Evolutionary conservation across 2,329 filamentous ascomycete genomes (phyloP).

Genomic region (Aciculosporium take): DNA sequence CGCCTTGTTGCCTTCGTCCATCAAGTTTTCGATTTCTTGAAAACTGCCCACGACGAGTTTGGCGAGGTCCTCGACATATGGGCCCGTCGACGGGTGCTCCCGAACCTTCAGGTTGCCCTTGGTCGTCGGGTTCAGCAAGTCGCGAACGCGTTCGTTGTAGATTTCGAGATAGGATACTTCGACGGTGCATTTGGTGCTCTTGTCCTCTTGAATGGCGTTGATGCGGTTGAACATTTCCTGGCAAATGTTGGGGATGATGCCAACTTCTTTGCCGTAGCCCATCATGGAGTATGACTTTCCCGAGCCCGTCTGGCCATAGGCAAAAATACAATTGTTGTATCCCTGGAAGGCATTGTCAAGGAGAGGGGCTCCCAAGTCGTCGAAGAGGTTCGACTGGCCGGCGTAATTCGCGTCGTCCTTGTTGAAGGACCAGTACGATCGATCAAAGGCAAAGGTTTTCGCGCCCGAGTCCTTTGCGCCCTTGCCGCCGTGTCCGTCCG

Average conservation of each 20-base stretch:
- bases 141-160: constrained; percentile 94
- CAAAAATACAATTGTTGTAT: constrained; percentile 99
- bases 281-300: constrained; percentile 99
- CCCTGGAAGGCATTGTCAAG: constrained; percentile 96
- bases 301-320: constrained; percentile 94
- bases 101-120: constrained; percentile 95
- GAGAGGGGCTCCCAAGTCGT: constrained; percentile 75
- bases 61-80: constrained; percentile 94
- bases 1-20: constrained; percentile 99
- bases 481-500: constrained; percentile 49
- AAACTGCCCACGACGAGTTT: constrained; percentile 91
- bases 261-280: constrained; percentile 91
- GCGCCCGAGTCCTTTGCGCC: constrained; percentile 53
- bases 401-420: constrained; percentile 70
- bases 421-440: constrained; percentile 96
- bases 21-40: constrained; percentile 87
- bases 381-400: constrained; percentile 77
- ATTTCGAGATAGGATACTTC: constrained; percentile 98
- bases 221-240: constrained; percentile 96
- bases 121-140: constrained; percentile 85
- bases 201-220: constrained; percentile 52
- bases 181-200: constrained; percentile 73
- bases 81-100: constrained; percentile 93
- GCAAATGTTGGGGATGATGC: constrained; percentile 94
- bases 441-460: constrained; percentile 91